phyloP scores from a whole-genome alignment of 305 asterid species.

The Fraxinus platypoda region DNA sequence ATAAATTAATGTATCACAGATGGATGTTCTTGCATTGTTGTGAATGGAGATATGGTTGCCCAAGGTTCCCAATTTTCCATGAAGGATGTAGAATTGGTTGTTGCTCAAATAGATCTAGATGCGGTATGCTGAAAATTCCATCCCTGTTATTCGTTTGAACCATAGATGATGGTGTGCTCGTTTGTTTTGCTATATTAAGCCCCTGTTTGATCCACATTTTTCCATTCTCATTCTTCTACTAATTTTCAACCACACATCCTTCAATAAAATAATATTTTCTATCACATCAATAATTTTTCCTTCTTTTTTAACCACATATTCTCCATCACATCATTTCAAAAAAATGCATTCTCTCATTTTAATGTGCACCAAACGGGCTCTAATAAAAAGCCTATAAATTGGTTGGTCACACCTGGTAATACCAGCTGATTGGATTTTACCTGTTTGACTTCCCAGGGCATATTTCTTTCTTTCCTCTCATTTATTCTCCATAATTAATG shows the following conservation, averaged over 20 bases:
- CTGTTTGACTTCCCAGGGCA: constrained; percentile 16
- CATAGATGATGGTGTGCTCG: constrained; percentile 3
- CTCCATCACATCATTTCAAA: too few species aligned
- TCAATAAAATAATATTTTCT: too few species aligned
- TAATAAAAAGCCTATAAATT: neutral
- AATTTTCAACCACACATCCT: too few species aligned
- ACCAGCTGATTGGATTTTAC: neutral
- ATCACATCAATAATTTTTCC: too few species aligned
- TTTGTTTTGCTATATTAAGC: constrained; percentile 13
- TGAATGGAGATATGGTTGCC: constrained; percentile 93
- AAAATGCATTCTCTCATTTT: too few species aligned
- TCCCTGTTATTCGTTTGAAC: constrained; percentile 18
- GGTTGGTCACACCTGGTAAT: constrained; percentile 12
- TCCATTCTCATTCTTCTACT: too few species aligned
- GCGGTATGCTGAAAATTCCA: constrained; percentile 58
- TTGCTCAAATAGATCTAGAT: constrained; percentile 95
- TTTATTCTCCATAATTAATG: neutral
- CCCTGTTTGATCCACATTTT: too few species aligned
- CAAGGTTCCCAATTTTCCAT: constrained; percentile 95
- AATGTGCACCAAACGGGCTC: too few species aligned
- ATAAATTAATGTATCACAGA: constrained; percentile 45
- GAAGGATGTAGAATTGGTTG: constrained; percentile 89
- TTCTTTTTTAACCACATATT: too few species aligned
- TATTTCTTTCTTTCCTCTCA: constrained; percentile 6
- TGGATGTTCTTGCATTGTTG: constrained; percentile 93